Base-by-base conservation (phyloP, 768 basidiomycete genomes). In the Lyophyllum shimeji region DNA sequence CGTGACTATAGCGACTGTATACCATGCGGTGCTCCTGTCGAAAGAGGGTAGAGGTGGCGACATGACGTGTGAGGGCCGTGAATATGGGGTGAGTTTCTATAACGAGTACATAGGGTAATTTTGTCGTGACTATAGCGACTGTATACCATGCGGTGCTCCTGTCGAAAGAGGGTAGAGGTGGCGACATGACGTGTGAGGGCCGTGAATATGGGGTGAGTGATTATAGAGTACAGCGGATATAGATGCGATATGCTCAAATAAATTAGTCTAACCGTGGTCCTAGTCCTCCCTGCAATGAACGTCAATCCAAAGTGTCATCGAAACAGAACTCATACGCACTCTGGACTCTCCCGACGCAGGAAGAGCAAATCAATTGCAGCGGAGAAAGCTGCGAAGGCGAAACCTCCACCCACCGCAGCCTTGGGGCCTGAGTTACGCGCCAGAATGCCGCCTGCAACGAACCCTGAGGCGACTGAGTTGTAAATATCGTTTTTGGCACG, bases 401-500 rank as follows among this genome's bases (percentile, higher is more conserved):
- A 58, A 18, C 92, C 96, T 63, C 96, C 96, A 45, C 89, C 86
- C n/a, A 95, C 60, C 17, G 84, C 91, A 15, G 89, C 93, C 70
- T 82, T 90, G 7, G 93, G 91, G 0, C 96, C 95, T 0, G 93
- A 85, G 65, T 90, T 85, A 37, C 92, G 82, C 9, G 95, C 95
- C 3, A 98, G 83, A 18, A 97, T 76, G 34, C 89, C 94, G 25
- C 96, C 96, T 2, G 94, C 84, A 3, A 95, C 68, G 68, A 96
- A 93, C 1, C 96, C 96, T 6, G 91, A 88, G 12, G 86, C 82
- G 17, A 93, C 82, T 9, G 93, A 89, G 68, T 98, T 98, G 53
- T 85, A 87, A 63, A 98, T 91, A 69, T 98, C 96, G 66, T 97
- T 95, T 73, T 87, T 94, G 8, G 93, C 95, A 44, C 96, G 93